Base-by-base conservation (phyloP, 768 basidiomycete species). In the Mycena belliarum region DNA sequence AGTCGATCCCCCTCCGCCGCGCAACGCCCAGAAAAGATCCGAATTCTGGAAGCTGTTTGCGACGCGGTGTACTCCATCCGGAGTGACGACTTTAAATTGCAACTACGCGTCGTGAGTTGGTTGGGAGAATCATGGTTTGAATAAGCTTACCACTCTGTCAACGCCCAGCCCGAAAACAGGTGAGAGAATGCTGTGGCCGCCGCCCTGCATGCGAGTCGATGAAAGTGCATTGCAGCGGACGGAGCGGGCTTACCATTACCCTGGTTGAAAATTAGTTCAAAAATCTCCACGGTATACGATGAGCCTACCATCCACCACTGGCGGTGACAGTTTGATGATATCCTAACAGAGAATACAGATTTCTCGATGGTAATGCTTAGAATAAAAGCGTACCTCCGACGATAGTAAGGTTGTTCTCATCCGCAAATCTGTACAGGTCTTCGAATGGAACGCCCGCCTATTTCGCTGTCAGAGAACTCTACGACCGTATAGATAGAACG, bases 1-100 rank as follows among this genome's bases (percentile, higher is more conserved):
- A 0, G 74, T 78, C 12, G 68, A 64, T 23, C 75, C 77, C 1
- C 76, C 77, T 7, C 78, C 68, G 14, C 65, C 52, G 6, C 52
- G 43, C 35, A 53, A n/a, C 3, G 52, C 52, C 52, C 52, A 53
- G 20, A 53, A 53, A 8, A 53, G 35, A 26, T 53, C 52, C 12
- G 52, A 14, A 21, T 53, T 53, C 20, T 53, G 52, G 33, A 37
- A 35, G 7, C 43, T 26, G 52, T 53, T 53, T 6, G 52, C 52
- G 16, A 43, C 24, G 24, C 52, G 52, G n/a, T 45, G 16, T 26
- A 20, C 11, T 11, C 52, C 52, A 21, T 53, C 52, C 11, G 52
- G 52, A 15, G 52, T 53, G 6, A 38, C 52, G 5, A 53, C 38
- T 53, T 53, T 53, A 10, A 53, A 47, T 47, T 44, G 43, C 25